Conservation (phyloP, 148 eudicot species). For the Chenopodium quinoa region DNA sequence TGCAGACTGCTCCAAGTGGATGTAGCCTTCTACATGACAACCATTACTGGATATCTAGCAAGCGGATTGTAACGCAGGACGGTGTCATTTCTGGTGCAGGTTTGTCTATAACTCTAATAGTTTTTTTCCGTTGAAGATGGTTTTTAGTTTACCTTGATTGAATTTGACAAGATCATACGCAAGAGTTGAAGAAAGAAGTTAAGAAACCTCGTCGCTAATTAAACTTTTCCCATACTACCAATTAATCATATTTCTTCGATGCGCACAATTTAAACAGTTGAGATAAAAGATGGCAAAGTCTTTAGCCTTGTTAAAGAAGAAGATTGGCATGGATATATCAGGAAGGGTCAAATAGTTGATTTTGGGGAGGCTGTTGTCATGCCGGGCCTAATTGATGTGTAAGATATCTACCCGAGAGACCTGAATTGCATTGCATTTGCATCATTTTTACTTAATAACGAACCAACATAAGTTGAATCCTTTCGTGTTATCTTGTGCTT, state of each 20-base stretch:
- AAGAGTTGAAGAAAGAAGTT: not conserved
- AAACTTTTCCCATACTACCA: not conserved
- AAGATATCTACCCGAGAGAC: constrained; percentile 35
- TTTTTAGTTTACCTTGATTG: not conserved
- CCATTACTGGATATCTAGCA: constrained; percentile 92
- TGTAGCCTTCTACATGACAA: constrained; percentile 69
- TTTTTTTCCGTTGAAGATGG: not conserved
- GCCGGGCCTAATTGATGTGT: constrained; percentile 99
- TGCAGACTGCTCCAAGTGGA: constrained; percentile 42
- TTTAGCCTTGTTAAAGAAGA: constrained; percentile 56
- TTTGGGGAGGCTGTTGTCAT: constrained; percentile 94
- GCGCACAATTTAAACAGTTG: constrained; percentile 59
- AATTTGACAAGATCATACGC: not conserved
- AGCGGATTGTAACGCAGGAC: constrained; percentile 77
- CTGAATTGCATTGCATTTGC: not conserved
- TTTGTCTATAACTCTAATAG: constrained; percentile 16
- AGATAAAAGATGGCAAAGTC: constrained; percentile 76
- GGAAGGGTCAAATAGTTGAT: constrained; percentile 49
- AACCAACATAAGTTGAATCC: not conserved
- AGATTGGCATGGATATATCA: constrained; percentile 52
- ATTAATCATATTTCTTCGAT: constrained; percentile 24
- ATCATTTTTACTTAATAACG: not conserved
- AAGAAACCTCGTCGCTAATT: not conserved
- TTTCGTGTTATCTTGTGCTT: not conserved
- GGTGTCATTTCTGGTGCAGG: constrained; percentile 91